These are phyloP conservation scores for Aspergillus indologenus DNA, from an alignment of 495 filamentous ascomycete genomes.

Conservation along the genomic window DNA sequence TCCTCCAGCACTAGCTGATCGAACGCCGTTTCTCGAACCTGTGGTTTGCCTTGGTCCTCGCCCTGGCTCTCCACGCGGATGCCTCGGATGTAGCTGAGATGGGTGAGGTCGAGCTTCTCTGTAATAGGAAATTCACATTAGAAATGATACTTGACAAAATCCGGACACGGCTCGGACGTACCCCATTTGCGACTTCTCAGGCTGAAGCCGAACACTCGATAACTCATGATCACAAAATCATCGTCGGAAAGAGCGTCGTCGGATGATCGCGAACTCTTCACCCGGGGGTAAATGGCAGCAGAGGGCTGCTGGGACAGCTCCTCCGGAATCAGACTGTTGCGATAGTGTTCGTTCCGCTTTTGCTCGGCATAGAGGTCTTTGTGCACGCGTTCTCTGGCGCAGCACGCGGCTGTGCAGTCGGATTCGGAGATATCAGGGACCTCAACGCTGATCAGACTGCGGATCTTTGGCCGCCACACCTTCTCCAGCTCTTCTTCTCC, in stretches of 20 bases:
- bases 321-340: conserved; percentile 17
- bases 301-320: conserved; percentile 11
- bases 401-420: conserved; percentile 23
- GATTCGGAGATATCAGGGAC: background rate
- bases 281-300: conserved; percentile 15
- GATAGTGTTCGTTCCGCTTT: conserved; percentile 28
- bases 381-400: conserved; percentile 17
- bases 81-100: conserved; percentile 13
- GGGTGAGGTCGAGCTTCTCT: conserved; percentile 24
- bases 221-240: conserved; percentile 36
- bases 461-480: conserved; percentile 11
- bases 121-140: background rate
- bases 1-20: conserved; percentile 33
- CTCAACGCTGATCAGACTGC: background rate
- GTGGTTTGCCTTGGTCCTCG: background rate
- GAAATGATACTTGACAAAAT: too few species aligned
- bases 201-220: conserved; percentile 41
- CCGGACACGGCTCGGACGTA: background rate
- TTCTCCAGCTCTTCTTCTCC: background rate
- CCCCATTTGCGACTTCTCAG: conserved; percentile 43
- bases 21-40: conserved; percentile 25
- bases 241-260: conserved; percentile 5
- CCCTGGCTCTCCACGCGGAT: background rate
- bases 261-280: background rate
- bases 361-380: conserved; percentile 32